phyloP scores from a whole-genome alignment of 179 eudicot species.

The Drosera spatulata region DNA sequence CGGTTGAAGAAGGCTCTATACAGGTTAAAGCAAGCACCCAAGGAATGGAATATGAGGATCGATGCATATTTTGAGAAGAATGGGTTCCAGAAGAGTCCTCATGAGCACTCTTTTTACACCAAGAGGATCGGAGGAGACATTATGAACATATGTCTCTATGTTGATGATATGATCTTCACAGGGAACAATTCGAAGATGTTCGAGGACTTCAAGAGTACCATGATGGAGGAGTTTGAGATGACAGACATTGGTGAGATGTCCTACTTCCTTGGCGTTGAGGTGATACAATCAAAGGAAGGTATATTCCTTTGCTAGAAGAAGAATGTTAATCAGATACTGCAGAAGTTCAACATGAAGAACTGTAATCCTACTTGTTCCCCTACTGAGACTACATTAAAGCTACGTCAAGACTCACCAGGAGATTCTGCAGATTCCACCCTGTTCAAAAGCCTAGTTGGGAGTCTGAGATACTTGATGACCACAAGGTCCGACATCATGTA shows the following conservation, averaged over 20 bases:
- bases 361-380: not conserved
- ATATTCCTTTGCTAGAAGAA: not conserved
- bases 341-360: not conserved
- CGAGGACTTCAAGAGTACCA: not conserved
- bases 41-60: not conserved
- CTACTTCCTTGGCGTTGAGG: not conserved
- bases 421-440: not conserved
- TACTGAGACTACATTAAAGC: not conserved
- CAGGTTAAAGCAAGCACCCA: slow-evolving; percentile 1
- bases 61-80: too few relatives aligned
- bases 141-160: not conserved
- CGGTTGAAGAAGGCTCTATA: too few relatives aligned
- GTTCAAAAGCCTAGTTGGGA: not conserved
- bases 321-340: not conserved
- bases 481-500: not conserved
- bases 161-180: too few relatives aligned
- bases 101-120: not conserved
- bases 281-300: not conserved
- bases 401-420: not conserved
- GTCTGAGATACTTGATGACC: not conserved
- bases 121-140: not conserved
- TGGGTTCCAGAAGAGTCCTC: not conserved
- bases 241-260: not conserved
- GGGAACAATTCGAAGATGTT: not conserved
- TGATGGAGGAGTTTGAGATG: not conserved